phyloP scores from a whole-genome alignment of 306 rosid species.

The Vigna mungo region DNA sequence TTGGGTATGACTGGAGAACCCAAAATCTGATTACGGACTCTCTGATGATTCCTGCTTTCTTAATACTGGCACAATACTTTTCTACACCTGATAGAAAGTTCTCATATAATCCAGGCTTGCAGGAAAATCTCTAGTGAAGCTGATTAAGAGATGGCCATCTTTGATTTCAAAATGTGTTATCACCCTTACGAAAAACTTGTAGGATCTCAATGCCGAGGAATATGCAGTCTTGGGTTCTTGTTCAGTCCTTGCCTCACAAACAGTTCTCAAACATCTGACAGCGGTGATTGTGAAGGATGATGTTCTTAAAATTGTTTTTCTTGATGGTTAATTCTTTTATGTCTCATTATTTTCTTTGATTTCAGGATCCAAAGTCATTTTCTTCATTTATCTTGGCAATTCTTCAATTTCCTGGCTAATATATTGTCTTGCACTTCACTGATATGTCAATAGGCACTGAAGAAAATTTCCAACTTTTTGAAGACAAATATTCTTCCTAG shows the following conservation, averaged over 20 bases:
- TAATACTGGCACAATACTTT: conserved; percentile 2
- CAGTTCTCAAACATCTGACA: conserved; percentile 94
- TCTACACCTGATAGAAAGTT: conserved; percentile 42
- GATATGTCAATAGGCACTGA: conserved; percentile 74
- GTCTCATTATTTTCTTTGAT: conserved; percentile 51
- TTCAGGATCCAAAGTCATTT: conserved; percentile 83
- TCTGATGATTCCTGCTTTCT: no score
- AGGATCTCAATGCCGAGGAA: conserved; percentile 73
- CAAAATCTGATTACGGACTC: no score
- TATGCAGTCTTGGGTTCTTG: conserved; percentile 93
- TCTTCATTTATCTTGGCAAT: conserved; percentile 84
- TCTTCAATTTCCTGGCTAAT: conserved; percentile 50
- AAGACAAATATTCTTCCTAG: conserved; percentile 98
- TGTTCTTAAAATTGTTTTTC: conserved; percentile 39
- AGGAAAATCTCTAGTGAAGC: conserved; percentile 86
- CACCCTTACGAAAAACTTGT: conserved; percentile 70
- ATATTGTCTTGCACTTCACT: conserved; percentile 40
- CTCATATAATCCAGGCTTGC: conserved; percentile 75
- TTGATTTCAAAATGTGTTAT: conserved; percentile 92
- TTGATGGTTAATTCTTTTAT: conserved; percentile 35
- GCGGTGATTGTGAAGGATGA: conserved; percentile 58
- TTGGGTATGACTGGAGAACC: no score
- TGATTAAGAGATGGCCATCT: conserved; percentile 96
- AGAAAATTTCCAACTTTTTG: conserved; percentile 93
- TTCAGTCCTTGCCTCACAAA: conserved; percentile 87